Conservation (phyloP, 1,284 basidiomycete genomes). For the Termitomyces sp. region DNA sequence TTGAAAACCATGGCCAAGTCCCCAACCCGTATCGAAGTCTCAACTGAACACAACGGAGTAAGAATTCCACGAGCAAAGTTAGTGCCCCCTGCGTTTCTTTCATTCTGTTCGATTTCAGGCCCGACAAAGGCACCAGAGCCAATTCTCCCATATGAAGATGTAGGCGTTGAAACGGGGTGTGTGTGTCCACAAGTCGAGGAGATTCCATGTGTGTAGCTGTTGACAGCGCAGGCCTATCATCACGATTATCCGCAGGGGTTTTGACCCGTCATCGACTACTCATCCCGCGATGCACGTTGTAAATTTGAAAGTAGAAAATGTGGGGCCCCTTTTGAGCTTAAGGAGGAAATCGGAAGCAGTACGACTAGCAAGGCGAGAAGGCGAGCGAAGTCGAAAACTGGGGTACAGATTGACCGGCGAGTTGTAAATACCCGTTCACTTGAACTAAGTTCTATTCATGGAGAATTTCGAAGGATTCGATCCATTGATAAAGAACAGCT, state of each 20-base stretch:
- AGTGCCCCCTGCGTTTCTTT: neutral
- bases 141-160: neutral
- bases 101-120: neutral
- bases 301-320: neutral
- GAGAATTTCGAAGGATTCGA: neutral
- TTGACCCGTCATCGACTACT: neutral
- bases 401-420: too few relatives aligned
- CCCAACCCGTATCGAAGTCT: neutral
- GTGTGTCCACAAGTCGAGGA: slow-evolving; percentile 4
- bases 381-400: neutral
- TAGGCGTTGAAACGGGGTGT: neutral
- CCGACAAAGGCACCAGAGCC: slow-evolving; percentile 2
- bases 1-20: slow-evolving; percentile 2
- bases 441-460: neutral
- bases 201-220: slow-evolving; percentile 1
- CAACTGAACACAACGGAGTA: neutral
- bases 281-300: neutral
- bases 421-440: neutral
- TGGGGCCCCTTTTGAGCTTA: neutral
- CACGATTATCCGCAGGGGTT: neutral
- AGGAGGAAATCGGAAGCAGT: neutral
- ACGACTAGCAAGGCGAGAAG: neutral
- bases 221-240: slow-evolving; percentile 1
- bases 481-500: neutral
- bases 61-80: slow-evolving; percentile 1